Conservation (phyloP, 768 basidiomycete species). For the Trametopsis cervina region DNA sequence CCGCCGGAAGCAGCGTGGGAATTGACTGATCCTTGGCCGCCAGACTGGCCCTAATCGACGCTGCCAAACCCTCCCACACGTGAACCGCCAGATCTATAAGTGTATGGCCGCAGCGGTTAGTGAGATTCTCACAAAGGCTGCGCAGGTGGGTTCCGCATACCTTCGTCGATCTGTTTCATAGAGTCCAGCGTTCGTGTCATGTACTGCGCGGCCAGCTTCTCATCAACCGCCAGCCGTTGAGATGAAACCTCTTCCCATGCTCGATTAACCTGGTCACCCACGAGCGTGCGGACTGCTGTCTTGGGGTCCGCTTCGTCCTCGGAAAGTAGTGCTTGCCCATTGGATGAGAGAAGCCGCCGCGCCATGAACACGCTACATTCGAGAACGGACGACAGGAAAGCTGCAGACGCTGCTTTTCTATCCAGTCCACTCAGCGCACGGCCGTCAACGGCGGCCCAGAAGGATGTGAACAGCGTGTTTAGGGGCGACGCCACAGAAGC, state of each 20-base stretch:
- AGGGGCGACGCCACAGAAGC: conserved; percentile 26
- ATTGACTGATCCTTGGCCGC: conserved; percentile 8
- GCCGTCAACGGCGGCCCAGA: conserved; percentile 79
- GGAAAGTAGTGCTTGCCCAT: conserved; percentile 7
- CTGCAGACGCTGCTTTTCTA: conserved; percentile 43
- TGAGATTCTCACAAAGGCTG: background rate
- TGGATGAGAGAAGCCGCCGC: conserved; percentile 30
- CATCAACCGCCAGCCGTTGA: conserved; percentile 41
- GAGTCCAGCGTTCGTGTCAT: conserved; percentile 35
- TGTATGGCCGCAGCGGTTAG: background rate
- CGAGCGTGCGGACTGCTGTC: conserved; percentile 23
- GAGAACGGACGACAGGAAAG: conserved; percentile 61
- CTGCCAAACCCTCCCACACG: conserved; percentile 40
- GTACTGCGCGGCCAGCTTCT: conserved; percentile 33
- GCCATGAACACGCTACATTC: conserved; percentile 65
- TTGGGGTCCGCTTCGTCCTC: conserved; percentile 1
- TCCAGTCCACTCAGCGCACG: conserved; percentile 56
- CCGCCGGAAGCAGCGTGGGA: conserved; percentile 33
- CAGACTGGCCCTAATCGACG: conserved; percentile 20
- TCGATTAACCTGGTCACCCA: conserved; percentile 37
- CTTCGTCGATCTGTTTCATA: conserved; percentile 20
- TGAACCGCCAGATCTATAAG: conserved; percentile 38
- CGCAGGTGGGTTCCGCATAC: conserved; percentile 14
- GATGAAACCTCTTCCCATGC: conserved; percentile 43
- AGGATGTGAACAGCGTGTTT: conserved; percentile 55